phyloP scores from a whole-genome alignment of 2,329 filamentous ascomycete genomes.

The Delphinella strobiligena region DNA sequence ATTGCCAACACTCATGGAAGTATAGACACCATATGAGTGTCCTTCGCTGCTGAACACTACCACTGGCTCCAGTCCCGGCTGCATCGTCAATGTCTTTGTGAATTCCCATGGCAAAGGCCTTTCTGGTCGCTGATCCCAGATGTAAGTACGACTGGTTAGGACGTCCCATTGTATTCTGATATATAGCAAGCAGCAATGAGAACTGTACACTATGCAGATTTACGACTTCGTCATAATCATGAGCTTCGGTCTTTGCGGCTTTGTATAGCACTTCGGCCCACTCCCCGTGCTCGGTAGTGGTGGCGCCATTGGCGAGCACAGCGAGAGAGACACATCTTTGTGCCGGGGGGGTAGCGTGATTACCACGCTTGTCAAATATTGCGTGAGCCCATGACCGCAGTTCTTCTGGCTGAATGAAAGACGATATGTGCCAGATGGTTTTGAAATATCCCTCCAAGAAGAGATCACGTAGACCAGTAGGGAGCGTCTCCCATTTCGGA shows the following conservation, averaged over 20 bases:
- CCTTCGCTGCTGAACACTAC: slow-evolving; percentile 15
- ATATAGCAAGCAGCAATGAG: slow-evolving; percentile 17
- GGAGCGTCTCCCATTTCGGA: not conserved
- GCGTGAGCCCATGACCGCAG: not conserved
- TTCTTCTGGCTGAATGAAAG: not conserved
- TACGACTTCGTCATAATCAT: slow-evolving; percentile 19
- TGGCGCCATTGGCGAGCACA: slow-evolving; percentile 17
- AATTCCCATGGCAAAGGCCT: slow-evolving; percentile 19
- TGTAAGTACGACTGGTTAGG: slow-evolving; percentile 20
- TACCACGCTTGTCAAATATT: slow-evolving; percentile 4
- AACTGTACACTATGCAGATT: slow-evolving; percentile 21
- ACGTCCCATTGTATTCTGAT: slow-evolving; percentile 19
- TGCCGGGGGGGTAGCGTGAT: not conserved
- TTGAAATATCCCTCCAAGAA: not conserved
- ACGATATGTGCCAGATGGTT: not conserved
- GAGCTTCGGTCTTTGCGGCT: slow-evolving; percentile 16
- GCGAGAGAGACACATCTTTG: slow-evolving; percentile 12
- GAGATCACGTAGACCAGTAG: not conserved
- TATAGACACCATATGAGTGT: slow-evolving; percentile 20
- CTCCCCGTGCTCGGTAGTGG: slow-evolving; percentile 15
- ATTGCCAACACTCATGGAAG: slow-evolving; percentile 17
- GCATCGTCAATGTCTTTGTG: slow-evolving; percentile 13
- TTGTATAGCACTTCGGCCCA: slow-evolving; percentile 16
- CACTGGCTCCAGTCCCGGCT: slow-evolving; percentile 1
- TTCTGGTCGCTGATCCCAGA: slow-evolving; percentile 17